Conservation (phyloP, 495 filamentous ascomycete species). For the Filosporella fistucella region DNA sequence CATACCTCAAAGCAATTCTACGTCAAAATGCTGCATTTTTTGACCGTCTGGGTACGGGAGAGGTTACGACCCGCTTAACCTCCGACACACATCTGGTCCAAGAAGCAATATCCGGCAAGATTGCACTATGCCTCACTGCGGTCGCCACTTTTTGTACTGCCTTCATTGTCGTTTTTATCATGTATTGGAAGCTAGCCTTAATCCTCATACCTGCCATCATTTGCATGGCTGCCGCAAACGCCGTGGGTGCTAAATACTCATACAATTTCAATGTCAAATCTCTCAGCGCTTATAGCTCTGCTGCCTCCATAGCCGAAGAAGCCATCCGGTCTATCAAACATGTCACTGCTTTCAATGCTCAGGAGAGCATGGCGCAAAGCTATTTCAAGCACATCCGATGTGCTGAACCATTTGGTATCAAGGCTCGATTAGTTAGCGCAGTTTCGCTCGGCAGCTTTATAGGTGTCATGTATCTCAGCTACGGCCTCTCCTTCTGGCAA, state of each 20-base stretch:
- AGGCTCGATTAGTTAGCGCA: slow-evolving; percentile 52
- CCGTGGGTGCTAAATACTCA: slow-evolving; percentile 50
- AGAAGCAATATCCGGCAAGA: slow-evolving; percentile 60
- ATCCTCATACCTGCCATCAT: slow-evolving; percentile 41
- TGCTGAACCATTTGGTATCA: slow-evolving; percentile 50
- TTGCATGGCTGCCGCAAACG: slow-evolving; percentile 59
- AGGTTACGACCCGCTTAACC: slow-evolving; percentile 54
- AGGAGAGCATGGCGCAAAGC: slow-evolving; percentile 37
- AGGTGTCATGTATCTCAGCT: too few species aligned
- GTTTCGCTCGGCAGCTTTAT: slow-evolving; percentile 53
- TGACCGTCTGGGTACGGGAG: slow-evolving; percentile 32
- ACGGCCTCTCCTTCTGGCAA: too few species aligned
- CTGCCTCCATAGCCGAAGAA: slow-evolving; percentile 40
- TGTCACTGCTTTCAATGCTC: slow-evolving; percentile 44
- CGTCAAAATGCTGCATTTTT: slow-evolving; percentile 36
- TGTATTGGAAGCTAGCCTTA: slow-evolving; percentile 35
- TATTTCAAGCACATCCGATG: slow-evolving; percentile 35
- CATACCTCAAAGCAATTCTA: slow-evolving; percentile 31
- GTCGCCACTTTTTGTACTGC: slow-evolving; percentile 57
- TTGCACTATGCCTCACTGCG: slow-evolving; percentile 51
- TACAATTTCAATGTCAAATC: slow-evolving; percentile 35
- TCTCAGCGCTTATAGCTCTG: slow-evolving; percentile 52
- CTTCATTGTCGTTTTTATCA: slow-evolving; percentile 60
- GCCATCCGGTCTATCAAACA: slow-evolving; percentile 41
- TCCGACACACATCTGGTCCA: slow-evolving; percentile 55